Base-by-base conservation (phyloP, 2,329 filamentous ascomycete genomes). In the Claviceps sp. region DNA sequence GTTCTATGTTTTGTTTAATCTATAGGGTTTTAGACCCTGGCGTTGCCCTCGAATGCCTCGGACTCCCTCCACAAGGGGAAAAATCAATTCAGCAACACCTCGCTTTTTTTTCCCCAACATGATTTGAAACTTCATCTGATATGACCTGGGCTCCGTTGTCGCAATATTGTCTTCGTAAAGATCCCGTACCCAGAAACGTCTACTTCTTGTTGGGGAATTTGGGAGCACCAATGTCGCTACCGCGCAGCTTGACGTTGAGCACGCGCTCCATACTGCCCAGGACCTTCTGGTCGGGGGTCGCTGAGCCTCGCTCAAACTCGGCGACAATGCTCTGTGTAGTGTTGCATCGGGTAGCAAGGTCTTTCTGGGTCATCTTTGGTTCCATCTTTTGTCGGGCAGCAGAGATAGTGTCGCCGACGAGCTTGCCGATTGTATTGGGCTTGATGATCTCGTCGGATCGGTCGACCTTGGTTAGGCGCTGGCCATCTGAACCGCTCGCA, bases 391-490 rank as follows among this genome's bases (percentile, higher is more conserved):
- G 82, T 58, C 93, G 86, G 52, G 86, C 80, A 63, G 84, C 79
- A 63, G 82, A 78, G 72, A 97, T 96, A 58, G 85, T 86, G 59
- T 87, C 81, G 62, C 86, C 88, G 58, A 97, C 88, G 52, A 79
- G 76, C 63, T 78, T 77, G 66, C 89, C 88, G 53, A 96, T 77
- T 46, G 88, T 94, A 75, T 95, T 95, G 65, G 89, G 90, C 76
- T 95, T 95, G 72, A 97, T 85, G 72, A 96, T 95, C 68, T 96
- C 93, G 76, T 97, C 90, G 67, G 83, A 84, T 60, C 91, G 90
- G 77, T 97, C 93, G 69, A 98, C 90, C 77, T 97, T 96, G 60
- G 93, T 97, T 58, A 97, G 78, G 66, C 88, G 90, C 74, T 98
- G 93, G 61, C 93, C 93, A 72, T 97, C 91, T 59, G 61, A 60